phyloP scores from a whole-genome alignment of 768 basidiomycete genomes.

The Tephrocybe sp. region DNA sequence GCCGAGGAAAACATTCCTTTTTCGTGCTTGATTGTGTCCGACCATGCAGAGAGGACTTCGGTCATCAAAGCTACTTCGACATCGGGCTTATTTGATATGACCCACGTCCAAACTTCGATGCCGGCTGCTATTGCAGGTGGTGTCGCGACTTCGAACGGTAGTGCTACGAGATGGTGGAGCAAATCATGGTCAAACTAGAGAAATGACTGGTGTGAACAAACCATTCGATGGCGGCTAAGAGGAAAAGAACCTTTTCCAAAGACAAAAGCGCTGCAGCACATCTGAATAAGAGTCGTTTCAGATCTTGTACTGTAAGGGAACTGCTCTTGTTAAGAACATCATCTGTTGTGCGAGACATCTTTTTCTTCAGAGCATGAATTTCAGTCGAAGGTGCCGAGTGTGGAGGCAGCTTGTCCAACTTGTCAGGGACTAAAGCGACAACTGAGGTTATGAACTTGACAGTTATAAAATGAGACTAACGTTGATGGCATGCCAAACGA shows the following conservation, averaged over 20 bases:
- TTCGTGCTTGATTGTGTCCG: constrained; percentile 69
- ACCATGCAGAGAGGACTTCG: constrained; percentile 88
- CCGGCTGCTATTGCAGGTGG: constrained; percentile 83
- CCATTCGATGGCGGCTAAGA: not conserved
- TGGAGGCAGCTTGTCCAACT: constrained; percentile 61
- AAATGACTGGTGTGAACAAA: not conserved
- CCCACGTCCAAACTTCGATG: constrained; percentile 95
- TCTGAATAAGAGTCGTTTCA: constrained; percentile 83
- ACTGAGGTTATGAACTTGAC: not conserved
- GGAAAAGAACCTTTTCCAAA: constrained; percentile 47
- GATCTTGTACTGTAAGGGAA: constrained; percentile 73
- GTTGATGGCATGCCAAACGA: constrained; percentile 61
- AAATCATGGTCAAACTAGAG: constrained; percentile 79
- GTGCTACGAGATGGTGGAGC: constrained; percentile 78
- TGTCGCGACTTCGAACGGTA: constrained; percentile 89
- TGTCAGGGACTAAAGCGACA: constrained; percentile 43
- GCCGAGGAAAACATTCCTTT: constrained; percentile 81
- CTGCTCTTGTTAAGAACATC: constrained; percentile 73
- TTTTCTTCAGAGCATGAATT: constrained; percentile 60
- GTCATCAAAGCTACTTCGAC: constrained; percentile 82
- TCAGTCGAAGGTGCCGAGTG: constrained; percentile 57
- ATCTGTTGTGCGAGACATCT: constrained; percentile 62
- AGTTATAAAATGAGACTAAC: constrained; percentile 33
- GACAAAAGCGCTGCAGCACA: constrained; percentile 82
- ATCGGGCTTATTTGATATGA: constrained; percentile 80